Evolutionary conservation across 352 stramenopile genomes (phyloP).

Genomic region (Pythium utonaiense): DNA sequence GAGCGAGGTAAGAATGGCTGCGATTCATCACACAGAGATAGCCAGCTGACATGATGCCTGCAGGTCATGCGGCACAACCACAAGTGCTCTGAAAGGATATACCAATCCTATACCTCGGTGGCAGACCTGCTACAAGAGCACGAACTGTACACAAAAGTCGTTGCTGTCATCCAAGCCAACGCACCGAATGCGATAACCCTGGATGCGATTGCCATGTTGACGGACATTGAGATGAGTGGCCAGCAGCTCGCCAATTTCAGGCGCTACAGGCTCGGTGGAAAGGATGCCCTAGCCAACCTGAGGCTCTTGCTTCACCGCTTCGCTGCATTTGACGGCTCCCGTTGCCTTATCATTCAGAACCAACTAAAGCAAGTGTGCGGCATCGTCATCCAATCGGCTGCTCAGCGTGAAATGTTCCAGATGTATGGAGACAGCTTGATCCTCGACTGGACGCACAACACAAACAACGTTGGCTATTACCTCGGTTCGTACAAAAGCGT

Average conservation of each 20-base stretch:
- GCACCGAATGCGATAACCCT: neutral
- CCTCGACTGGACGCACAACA: slow-evolving; percentile 1
- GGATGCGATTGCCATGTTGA: neutral
- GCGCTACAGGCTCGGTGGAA: neutral
- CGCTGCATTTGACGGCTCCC: neutral
- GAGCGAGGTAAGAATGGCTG: neutral
- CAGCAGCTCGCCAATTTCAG: slow-evolving; percentile 9
- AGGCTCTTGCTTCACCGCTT: neutral
- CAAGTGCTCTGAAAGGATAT: neutral
- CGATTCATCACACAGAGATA: neutral
- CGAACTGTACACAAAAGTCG: neutral
- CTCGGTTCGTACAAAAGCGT: neutral
- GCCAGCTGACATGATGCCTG: no score
- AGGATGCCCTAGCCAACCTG: neutral
- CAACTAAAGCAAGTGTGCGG: neutral
- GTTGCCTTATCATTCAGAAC: neutral
- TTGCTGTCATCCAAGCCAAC: neutral
- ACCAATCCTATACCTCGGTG: neutral
- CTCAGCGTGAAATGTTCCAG: neutral
- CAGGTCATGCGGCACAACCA: neutral
- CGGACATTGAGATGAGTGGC: neutral
- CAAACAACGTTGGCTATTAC: slow-evolving; percentile 3
- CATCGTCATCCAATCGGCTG: neutral
- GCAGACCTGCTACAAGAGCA: neutral
- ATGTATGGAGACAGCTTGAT: neutral